Base-by-base conservation (phyloP, 2,329 filamentous ascomycete species). In the Magnaporthiopsis poae region DNA sequence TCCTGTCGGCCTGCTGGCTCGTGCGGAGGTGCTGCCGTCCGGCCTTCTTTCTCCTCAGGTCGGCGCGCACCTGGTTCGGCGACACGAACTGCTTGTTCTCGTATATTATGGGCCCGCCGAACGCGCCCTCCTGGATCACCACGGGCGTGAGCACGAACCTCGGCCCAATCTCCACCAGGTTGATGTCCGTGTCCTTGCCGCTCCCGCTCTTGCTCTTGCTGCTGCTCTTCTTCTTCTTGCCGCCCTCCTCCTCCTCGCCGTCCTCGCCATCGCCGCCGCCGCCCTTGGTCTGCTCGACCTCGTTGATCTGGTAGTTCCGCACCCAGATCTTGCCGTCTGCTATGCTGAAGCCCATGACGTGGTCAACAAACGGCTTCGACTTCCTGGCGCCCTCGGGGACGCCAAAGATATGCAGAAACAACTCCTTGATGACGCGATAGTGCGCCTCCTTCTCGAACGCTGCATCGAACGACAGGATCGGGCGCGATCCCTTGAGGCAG, bases 21-120 rank as follows among this genome's bases (percentile, higher is more conserved):
- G 88, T 86, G 68, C 95, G 84, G 66, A 84, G 83, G 71, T 91
- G 90, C 80, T 96, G 94, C 71, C 87, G 87, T 63, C 86, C 85
- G 0, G 93, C 91, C 81, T 91, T 92, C 71, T 85, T 82, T 77
- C 86, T 82, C 71, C 91, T 84, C 71, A 96, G 77, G 70, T 98
- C 95, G 60, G 91, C 83, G 71, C 95, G 85, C 70, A 98, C 87
- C 79, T 97, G 91, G 85, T 99, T 99, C 12, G 95, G 95, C 71
- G 90, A 95, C 66, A 99, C 91, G 73, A 96, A 99, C 77, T 96
- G 90, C 83, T 92, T 95, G 81, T 98, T 98, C 82, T 98, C 92
- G 80, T 96, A 99, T 74, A 99, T 96, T 70, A 98, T 92, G 3
- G 95, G 94, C 0, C 95, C 95, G 66, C 94, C 94, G 72, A 99